Percentiles rank a stretch among this genome's conserved stretches.
phyloP scores from a whole-genome alignment of 1,139 yeast species.

The Scheffersomyces parashehatae region DNA sequence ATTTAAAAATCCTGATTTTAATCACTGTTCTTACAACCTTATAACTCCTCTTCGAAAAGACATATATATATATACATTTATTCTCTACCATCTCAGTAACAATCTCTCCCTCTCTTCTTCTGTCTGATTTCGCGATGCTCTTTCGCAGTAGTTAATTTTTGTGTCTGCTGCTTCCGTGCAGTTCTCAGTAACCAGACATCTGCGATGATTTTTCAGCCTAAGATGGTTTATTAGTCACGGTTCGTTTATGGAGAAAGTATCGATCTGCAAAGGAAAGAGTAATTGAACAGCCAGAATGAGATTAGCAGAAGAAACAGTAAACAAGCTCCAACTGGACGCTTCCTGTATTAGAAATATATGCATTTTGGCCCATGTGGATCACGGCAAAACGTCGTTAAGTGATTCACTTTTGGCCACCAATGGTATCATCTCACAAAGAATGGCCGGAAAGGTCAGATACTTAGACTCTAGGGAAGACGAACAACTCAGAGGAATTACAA shows the following conservation, averaged over 20 bases:
- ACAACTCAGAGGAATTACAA: constrained; percentile 93
- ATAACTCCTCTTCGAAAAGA: background rate
- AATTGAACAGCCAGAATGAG: constrained; percentile 33
- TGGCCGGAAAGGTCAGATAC: constrained; percentile 94
- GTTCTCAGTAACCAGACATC: too few species aligned
- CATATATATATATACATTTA: too few species aligned
- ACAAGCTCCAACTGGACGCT: constrained; percentile 68
- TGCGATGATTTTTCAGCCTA: background rate
- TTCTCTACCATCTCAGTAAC: too few species aligned
- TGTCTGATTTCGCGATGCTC: background rate
- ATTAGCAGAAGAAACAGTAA: constrained; percentile 62
- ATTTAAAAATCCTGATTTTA: too few species aligned
- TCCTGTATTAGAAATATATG: constrained; percentile 82
- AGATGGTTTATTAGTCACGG: too few species aligned
- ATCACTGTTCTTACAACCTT: background rate
- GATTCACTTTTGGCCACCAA: constrained; percentile 92
- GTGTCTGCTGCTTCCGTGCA: too few species aligned
- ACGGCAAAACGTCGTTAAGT: constrained; percentile 93
- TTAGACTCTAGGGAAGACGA: constrained; percentile 95
- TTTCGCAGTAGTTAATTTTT: background rate
- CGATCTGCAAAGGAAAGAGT: too few species aligned
- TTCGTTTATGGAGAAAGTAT: too few species aligned
- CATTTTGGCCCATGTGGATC: constrained; percentile 97
- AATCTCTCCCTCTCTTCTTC: too few species aligned
- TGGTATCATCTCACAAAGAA: constrained; percentile 90